These are phyloP conservation scores for Fusarium fujikuroi DNA, from an alignment of 2,329 filamentous ascomycete genomes.

Conservation along the genomic window DNA sequence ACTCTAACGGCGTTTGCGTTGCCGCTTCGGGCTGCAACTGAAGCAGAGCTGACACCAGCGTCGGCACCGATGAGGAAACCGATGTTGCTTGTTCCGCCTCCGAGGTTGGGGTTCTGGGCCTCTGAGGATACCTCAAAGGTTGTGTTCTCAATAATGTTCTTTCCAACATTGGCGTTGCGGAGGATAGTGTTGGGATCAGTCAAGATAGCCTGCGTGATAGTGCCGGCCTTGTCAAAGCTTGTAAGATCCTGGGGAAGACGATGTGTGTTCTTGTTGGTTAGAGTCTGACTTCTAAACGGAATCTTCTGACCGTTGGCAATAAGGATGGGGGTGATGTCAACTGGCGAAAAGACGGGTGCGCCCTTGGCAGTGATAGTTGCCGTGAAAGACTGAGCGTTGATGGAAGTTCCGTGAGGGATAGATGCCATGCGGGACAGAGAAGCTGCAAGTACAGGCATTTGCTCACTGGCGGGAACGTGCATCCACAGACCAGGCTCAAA, in stretches of 20 bases:
- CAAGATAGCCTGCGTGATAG: constrained; percentile 49
- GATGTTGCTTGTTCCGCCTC: constrained; percentile 46
- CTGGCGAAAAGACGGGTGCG: constrained; percentile 26
- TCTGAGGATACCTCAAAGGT: constrained; percentile 47
- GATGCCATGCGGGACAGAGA: constrained; percentile 53
- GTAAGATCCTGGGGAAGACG: constrained; percentile 47
- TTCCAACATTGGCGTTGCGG: constrained; percentile 43
- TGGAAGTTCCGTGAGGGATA: constrained; percentile 57
- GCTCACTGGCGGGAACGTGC: constrained; percentile 48
- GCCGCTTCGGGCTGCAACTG: constrained; percentile 36
- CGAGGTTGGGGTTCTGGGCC: constrained; percentile 24
- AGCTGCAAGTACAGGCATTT: constrained; percentile 34
- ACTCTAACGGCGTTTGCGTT: constrained; percentile 32
- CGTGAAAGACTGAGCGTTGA: constrained; percentile 52
- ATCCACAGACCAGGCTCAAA: constrained; percentile 56
- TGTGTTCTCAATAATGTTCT: constrained; percentile 46
- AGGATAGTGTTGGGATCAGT: constrained; percentile 46
- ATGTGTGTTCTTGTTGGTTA: constrained; percentile 15
- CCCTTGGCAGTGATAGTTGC: constrained; percentile 29
- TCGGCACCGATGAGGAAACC: constrained; percentile 27
- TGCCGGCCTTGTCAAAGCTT: constrained; percentile 43
- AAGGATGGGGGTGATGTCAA: constrained; percentile 45
- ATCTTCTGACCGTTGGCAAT: neutral
- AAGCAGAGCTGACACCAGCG: constrained; percentile 43
- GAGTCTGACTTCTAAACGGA: constrained; percentile 20